Base-by-base conservation (phyloP, 169 alveolate genomes). In the Cryptosporidium ubiquitum region DNA sequence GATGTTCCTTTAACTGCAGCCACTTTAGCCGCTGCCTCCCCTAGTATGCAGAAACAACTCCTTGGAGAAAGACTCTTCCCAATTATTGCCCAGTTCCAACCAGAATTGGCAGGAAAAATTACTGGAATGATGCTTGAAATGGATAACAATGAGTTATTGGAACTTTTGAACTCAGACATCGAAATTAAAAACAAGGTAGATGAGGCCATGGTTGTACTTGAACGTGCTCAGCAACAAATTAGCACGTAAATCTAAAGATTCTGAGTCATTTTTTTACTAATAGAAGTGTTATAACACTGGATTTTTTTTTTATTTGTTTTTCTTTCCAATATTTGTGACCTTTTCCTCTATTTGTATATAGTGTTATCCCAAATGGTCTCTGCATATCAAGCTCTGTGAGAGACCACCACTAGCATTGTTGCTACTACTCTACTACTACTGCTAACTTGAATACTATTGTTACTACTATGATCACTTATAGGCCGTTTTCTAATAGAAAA, bases 81-180 rank as follows among this genome's bases (percentile, higher is more conserved):
- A 1, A 95, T 96, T 26, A 95, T 97, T 60, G 97, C 98, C 23
- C 92, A 95, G 66, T 94, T 92, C 49, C 97, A 96, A 86, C 99
- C 98, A 0, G 97, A 96, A 35, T 93, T 97, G 85, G 98, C 98
- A 1, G 98, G 98, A 10, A 96, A 96, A 91, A 96, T 96, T 47
- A 96, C 98, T 1, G 99, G 99, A 7, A 97, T 97, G 99, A 97
- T 97, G 99, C 91, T 97, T 69, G 99, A 97, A 91, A 97, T 97
- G 97, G 99, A 97, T 93, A 96, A 96, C 94, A 92, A 93, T 61
- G 99, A 97, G 93, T 93, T 97, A 58, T 84, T 96, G 85, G 95
- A 94, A 69, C 93, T 97, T 70, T 92, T 97, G 70, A 98, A 95
- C 71, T 92, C 95, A 84, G 98, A 96, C 51, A 93, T 92, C 37